These are phyloP conservation scores for Carex littledalei DNA, from an alignment of 176 grass and related monocot species.

Conservation along the genomic window DNA sequence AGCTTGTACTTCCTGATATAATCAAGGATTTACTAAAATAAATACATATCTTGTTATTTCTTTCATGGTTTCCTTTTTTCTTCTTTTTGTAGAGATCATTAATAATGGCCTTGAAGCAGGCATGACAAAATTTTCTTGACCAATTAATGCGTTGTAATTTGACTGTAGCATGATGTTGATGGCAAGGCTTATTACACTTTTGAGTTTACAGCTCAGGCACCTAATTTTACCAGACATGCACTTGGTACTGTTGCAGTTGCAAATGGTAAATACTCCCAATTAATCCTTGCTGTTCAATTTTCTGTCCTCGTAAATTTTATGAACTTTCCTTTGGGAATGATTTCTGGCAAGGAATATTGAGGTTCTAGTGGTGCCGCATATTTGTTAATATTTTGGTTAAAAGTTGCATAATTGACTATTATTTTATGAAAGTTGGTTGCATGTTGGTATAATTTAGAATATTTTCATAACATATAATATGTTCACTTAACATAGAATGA, in stretches of 20 bases:
- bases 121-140: background rate
- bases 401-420: background rate
- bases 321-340: background rate
- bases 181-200: conserved; percentile 95
- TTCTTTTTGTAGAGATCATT: background rate
- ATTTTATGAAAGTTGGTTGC: conserved; percentile 4
- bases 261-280: conserved; percentile 46
- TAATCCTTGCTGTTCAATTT: background rate
- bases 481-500: background rate
- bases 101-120: background rate
- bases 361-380: background rate
- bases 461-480: background rate
- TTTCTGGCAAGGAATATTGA: background rate
- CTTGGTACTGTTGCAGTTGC: conserved; percentile 78
- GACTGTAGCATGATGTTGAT: conserved; percentile 55
- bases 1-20: background rate
- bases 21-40: background rate
- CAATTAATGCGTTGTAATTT: background rate
- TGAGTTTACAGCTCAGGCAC: conserved; percentile 81
- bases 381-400: background rate
- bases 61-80: background rate
- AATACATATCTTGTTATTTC: background rate
- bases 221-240: conserved; percentile 81
- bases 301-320: background rate
- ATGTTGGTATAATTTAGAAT: background rate